Evolutionary conservation across 164 flowering plant species (phyloP).

Genomic region (Liriodendron chinense): DNA sequence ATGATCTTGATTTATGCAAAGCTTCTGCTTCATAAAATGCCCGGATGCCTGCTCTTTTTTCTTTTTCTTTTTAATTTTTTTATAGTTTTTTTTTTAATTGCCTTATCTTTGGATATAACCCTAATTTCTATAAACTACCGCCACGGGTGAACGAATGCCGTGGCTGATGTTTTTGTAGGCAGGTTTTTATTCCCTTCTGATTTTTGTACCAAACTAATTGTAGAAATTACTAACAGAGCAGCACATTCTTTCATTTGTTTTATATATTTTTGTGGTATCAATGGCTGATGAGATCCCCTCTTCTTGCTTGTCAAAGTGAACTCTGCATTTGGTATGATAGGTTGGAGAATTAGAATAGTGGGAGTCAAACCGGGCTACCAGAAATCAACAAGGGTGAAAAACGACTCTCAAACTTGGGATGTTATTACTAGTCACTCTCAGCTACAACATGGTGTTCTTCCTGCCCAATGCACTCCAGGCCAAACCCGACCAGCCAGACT

Average conservation of each 20-base stretch:
- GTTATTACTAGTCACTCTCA: too few relatives aligned
- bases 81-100: neutral
- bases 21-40: constrained; percentile 12
- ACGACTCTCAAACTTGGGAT: too few relatives aligned
- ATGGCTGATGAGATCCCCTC: too few relatives aligned
- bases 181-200: constrained; percentile 2
- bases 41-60: constrained; percentile 34
- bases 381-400: too few relatives aligned
- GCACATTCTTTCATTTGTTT: constrained; percentile 39
- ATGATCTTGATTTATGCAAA: constrained; percentile 7
- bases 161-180: constrained; percentile 6
- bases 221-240: constrained; percentile 24
- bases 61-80: neutral
- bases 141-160: neutral
- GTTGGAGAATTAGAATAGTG: too few relatives aligned
- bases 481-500: too few relatives aligned
- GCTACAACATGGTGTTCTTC: too few relatives aligned
- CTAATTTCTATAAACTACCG: constrained; percentile 1
- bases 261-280: neutral
- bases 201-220: constrained; percentile 9
- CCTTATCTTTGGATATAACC: neutral
- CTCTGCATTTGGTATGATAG: too few relatives aligned
- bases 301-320: too few relatives aligned
- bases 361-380: too few relatives aligned
- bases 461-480: too few relatives aligned